Base-by-base conservation (phyloP, 768 basidiomycete species). In the Termitomyces sp. region DNA sequence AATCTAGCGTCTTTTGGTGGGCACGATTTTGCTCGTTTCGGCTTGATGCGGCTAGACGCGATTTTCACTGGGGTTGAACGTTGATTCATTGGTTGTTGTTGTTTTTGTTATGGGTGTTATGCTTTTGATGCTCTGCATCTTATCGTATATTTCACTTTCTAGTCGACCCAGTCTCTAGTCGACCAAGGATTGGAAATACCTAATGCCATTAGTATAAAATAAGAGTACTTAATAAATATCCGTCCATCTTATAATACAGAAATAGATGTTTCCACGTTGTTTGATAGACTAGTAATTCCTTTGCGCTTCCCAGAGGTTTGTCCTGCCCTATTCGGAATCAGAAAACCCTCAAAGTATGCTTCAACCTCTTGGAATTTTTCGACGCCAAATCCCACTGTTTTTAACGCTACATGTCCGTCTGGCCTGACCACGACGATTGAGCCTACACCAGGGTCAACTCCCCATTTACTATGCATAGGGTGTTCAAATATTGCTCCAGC, bases 381-480 rank as follows among this genome's bases (percentile, higher is more conserved):
- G 3, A 61, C 18, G 26, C 40, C 57, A 26, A 59, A 64, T 5
- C 63, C 60, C 4, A 35, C 20, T 4, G 63, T 64, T 50, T 61
- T 64, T 49, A 61, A 30, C 1, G 60, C 57, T 43, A 61, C 26
- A 35, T 61, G 63, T 5, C 63, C 63, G 38, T 64, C 63, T 5
- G 63, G 63, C 26, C 63, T 55, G 1, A 53, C 60, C 38, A 64
- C 63, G 23, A 64, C 44, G 38, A 64, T 64, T 28, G 63, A 61
- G 28, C 63, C 63, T 5, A 54, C 57, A 1, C 51, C 40, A 2
- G 60, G 54, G 41, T 63, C 60, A 0, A 64, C 60, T 33, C 60
- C 63, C 63, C 57, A 64, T 57, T 64, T 64, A 32, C n/a, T 56
- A 20, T 64, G 63, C 60, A 64, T 55, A 4, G 63, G 63, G 43